Conservation (phyloP, 179 eudicot genomes). For the Vitellaria paradoxa region DNA sequence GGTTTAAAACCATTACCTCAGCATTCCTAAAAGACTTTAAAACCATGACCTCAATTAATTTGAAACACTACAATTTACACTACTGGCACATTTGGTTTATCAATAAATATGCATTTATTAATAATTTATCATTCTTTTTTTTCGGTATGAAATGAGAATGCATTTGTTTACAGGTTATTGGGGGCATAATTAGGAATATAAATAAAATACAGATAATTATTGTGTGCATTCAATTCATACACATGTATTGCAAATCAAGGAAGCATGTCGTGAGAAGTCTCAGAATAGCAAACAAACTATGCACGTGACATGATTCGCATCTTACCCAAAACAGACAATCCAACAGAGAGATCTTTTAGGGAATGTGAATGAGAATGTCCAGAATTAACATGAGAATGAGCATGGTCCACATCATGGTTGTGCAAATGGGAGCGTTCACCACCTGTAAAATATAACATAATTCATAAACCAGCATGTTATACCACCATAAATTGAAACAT, state of each 20-base stretch:
- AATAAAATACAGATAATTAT: no score
- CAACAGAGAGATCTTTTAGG: slow-evolving; percentile 83
- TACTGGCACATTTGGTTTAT: no score
- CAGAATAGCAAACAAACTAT: not conserved
- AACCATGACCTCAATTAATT: no score
- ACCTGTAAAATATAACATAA: slow-evolving; percentile 43
- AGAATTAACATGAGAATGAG: slow-evolving; percentile 36
- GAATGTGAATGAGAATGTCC: slow-evolving; percentile 69
- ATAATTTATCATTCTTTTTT: no score
- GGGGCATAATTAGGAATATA: no score
- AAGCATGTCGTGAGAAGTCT: not conserved
- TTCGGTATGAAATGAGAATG: no score
- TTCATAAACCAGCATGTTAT: slow-evolving; percentile 3
- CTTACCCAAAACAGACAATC: slow-evolving; percentile 80
- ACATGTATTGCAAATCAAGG: not conserved
- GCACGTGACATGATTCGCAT: slow-evolving; percentile 2
- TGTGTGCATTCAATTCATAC: no score
- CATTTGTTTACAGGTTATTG: no score
- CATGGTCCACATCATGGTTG: slow-evolving; percentile 39
- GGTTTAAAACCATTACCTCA: not conserved
- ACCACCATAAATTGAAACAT: not conserved
- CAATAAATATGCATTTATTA: no score
- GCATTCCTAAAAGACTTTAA: no score
- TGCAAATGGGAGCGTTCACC: slow-evolving; percentile 76
- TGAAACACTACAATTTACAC: no score